These are phyloP conservation scores for Wallacemonas sp. DNA, from an alignment of 208 protist genomes.

Conservation along the genomic window DNA sequence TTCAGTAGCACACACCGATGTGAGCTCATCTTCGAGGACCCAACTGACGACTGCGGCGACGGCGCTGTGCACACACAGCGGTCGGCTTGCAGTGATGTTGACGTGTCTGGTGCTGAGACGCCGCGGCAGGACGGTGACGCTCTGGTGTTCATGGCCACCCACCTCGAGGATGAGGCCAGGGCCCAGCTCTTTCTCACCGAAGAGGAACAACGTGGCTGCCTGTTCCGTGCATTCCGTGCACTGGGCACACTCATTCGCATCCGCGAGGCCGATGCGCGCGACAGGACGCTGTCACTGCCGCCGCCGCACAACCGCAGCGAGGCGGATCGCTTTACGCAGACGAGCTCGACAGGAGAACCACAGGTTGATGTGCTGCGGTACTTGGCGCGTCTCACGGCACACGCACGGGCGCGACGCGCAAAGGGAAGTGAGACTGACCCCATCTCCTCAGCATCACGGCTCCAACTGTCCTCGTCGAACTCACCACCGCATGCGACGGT, in stretches of 20 bases:
- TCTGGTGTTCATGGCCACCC: neutral
- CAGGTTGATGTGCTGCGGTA: neutral
- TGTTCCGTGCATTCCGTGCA: slow-evolving; percentile 29
- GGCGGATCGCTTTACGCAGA: too few species aligned
- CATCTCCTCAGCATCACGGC: too few species aligned
- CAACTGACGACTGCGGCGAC: neutral
- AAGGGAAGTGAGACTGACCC: too few species aligned
- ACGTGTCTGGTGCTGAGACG: neutral
- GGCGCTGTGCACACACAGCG: too few species aligned
- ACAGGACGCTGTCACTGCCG: neutral
- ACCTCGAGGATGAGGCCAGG: slow-evolving; percentile 33
- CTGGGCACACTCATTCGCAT: slow-evolving; percentile 31
- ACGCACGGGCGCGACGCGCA: neutral
- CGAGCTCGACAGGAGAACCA: too few species aligned
- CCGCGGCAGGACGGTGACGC: neutral
- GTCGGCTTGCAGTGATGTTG: too few species aligned
- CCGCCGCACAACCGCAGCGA: neutral
- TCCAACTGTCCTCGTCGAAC: too few species aligned
- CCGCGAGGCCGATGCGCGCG: slow-evolving; percentile 16
- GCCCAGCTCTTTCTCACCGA: slow-evolving; percentile 28
- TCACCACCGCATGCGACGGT: too few species aligned
- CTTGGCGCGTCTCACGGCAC: neutral
- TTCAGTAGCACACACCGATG: slow-evolving; percentile 1
- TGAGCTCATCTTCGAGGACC: neutral
- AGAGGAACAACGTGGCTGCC: slow-evolving; percentile 33